A percentile compares a stretch with the other conserved stretches of the same genome.
phyloP scores from a whole-genome alignment of 805 yeast genomes.

The Ogataea siamensis region DNA sequence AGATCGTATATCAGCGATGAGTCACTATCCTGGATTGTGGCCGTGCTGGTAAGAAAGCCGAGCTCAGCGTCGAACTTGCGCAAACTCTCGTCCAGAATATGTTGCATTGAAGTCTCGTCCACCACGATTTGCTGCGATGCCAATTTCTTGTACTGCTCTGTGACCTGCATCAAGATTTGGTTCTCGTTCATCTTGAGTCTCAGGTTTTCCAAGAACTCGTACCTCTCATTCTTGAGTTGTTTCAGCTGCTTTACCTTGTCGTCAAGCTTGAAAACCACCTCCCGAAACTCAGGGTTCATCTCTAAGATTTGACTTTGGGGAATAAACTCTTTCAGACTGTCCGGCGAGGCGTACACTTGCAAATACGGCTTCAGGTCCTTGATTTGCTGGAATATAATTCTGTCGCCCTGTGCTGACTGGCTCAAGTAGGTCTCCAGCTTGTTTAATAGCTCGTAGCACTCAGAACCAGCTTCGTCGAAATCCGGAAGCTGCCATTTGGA shows the following conservation, averaged over 20 bases:
- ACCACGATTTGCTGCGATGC: slow-evolving; percentile 40
- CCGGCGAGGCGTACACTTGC: slow-evolving; percentile 35
- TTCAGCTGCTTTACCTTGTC: slow-evolving; percentile 31
- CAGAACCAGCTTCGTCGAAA: slow-evolving; percentile 45
- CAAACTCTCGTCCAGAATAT: slow-evolving; percentile 39
- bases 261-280: slow-evolving; percentile 37
- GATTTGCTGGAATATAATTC: slow-evolving; percentile 45
- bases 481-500: slow-evolving; percentile 51
- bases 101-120: slow-evolving; percentile 37
- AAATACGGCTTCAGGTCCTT: slow-evolving; percentile 47
- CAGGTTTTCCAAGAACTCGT: slow-evolving; percentile 39
- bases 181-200: slow-evolving; percentile 45
- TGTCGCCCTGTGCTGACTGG: slow-evolving; percentile 65
- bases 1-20: slow-evolving; percentile 34
- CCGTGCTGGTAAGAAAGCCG: slow-evolving; percentile 42
- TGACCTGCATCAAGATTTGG: slow-evolving; percentile 51
- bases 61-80: slow-evolving; percentile 52
- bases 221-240: slow-evolving; percentile 38
- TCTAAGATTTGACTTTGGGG: slow-evolving; percentile 41
- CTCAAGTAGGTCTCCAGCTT: slow-evolving; percentile 48
- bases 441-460: slow-evolving; percentile 38
- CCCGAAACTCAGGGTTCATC: slow-evolving; percentile 34
- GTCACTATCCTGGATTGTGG: slow-evolving; percentile 35
- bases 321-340: slow-evolving; percentile 34
- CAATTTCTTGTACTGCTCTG: slow-evolving; percentile 27